Evolutionary conservation across 306 rosid genomes (phyloP), one percentile per base, ranked within the genome.

Genomic region (Vigna hirtella): DNA sequence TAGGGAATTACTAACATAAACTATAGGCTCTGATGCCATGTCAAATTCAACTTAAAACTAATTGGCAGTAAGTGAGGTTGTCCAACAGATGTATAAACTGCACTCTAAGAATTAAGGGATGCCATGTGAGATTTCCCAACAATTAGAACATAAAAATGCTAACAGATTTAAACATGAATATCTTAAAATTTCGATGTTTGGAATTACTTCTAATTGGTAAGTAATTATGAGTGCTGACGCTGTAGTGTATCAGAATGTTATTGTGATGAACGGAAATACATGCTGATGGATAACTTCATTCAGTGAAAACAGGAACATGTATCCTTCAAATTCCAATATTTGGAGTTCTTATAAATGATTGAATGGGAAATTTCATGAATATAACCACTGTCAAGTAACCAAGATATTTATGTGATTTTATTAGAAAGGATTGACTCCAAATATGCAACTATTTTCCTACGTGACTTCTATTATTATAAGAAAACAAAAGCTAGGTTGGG

Each of bases 301-400:
- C 48, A 17, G 12, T 20, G 9, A 52, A 51, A 77, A 77, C 38
- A 18, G 17, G 6, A 62, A 75, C 12, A 30, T 4, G 32, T 28
- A 55, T 43, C 43, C 16, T 26, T 61, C 18, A 61, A 61, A 28
- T 28, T 32, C 38, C 11, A 14, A n/a, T 16, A 13, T 9, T 64
- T 38, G 30, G 30, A 64, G 42, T 17, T 64, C 48, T 11, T 42
- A 1, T 36, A 38, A 63, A 17, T 65, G 51, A 5, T 20, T 66
- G 18, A 66, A 11, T 45, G 28, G 4, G 64, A 22, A 55, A 2
- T 15, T 53, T 73, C 55, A 77, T 40, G 10, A 38, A 9, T 34
- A 69, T 57, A 61, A 45, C 61, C 59, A 49, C 26, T 67, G 32
- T 59, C 53, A 47, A 69, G 9, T n/a, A 78, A 45, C 24, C 38